phyloP scores from a whole-genome alignment of 2,329 filamentous ascomycete species.

The Alternaria longipes region DNA sequence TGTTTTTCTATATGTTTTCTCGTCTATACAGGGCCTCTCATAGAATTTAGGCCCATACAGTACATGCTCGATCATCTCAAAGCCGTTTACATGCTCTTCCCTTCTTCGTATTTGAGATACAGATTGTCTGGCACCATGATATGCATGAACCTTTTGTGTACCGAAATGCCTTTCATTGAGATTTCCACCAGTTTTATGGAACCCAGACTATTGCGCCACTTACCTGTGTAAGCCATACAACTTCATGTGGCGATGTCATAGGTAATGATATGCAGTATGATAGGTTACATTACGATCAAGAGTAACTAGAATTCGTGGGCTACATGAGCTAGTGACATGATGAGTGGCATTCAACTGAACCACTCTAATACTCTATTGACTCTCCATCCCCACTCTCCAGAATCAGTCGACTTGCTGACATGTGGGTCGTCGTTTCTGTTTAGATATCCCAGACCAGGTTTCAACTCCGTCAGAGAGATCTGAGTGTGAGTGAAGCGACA shows the following conservation, averaged over 20 bases:
- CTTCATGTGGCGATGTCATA: not conserved
- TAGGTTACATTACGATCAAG: too few relatives aligned
- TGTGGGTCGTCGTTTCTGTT: too few relatives aligned
- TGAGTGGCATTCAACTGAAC: too few relatives aligned
- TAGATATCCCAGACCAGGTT: too few relatives aligned
- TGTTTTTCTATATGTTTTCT: conserved; percentile 10
- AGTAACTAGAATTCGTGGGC: too few relatives aligned
- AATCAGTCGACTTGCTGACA: too few relatives aligned
- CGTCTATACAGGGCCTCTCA: conserved; percentile 2
- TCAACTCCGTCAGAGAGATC: too few relatives aligned
- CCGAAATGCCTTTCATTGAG: not conserved
- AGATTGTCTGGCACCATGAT: too few relatives aligned
- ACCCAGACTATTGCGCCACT: not conserved
- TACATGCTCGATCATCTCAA: conserved; percentile 8
- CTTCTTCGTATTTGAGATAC: not conserved
- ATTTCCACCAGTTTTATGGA: not conserved
- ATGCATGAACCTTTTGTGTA: not conserved
- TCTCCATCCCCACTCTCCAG: too few relatives aligned
- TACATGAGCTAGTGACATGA: too few relatives aligned
- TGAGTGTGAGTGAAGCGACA: too few relatives aligned
- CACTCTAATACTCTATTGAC: too few relatives aligned
- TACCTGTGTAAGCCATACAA: not conserved
- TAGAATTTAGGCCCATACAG: conserved; percentile 9
- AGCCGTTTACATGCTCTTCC: not conserved
- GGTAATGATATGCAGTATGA: not conserved